Base-by-base conservation (phyloP, 2,329 filamentous ascomycete species). In the Uncinocarpus reesii region DNA sequence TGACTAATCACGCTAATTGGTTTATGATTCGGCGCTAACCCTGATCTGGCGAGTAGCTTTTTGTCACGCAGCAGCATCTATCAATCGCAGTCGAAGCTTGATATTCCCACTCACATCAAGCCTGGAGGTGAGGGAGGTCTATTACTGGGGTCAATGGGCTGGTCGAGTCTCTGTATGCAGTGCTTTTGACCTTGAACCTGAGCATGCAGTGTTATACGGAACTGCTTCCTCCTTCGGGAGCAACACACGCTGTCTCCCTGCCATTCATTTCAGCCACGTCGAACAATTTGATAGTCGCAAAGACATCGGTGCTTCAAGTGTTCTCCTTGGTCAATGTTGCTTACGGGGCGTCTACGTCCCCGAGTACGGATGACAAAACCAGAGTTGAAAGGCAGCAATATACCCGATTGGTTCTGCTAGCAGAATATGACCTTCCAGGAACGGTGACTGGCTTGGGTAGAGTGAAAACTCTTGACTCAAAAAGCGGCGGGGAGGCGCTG, bases 171-270 rank as follows among this genome's bases (percentile, higher is more conserved):
- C 15, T 29, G 20, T 7, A 31, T 15, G 23, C 18, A 37, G 4
- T 31, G n/a, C 1, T 4, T 18, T 26, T 41, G 26, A 31, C 29
- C 11, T 41, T 23, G 15, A 8, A 2, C 18, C 16, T 48, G 20
- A 60, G 51, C 52, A 96, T 96, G 90, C 90, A 96, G 79, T 94
- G 87, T 75, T 96, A 96, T 71, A 89, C 87, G 62, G 92, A 98
- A 76, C 76, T 98, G 65, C 81, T 87, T 66, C 85, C 90, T 72
- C 89, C 92, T 47, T 93, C 89, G 65, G 89, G 89, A 65, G 88
- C 96, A 69, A 89, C 87, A 61, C 84, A 95, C 71, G 86, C 89
- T 55, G 71, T 95, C 60, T 78, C 75, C 52, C 70, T 95, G 34
- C 79, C 88, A 29, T 88, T 98, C 62, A 75, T 83, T 40, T 83